Base-by-base conservation (phyloP, 208 protist species). In the Leishmania mexicana region DNA sequence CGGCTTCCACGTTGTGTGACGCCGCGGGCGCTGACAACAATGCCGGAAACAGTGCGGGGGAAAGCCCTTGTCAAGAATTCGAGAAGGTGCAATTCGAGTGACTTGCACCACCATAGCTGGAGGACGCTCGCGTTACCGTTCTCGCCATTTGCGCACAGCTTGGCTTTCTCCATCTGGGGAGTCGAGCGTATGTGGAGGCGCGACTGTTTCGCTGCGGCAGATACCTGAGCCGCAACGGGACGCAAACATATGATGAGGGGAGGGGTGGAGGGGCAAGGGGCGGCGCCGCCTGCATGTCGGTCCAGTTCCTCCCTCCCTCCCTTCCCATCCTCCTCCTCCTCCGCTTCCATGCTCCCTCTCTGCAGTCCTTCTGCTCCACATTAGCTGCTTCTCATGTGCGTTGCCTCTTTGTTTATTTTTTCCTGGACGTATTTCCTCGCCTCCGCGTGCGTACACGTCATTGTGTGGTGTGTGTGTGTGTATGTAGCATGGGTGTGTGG, bases 1-100 rank as follows among this genome's bases (percentile, higher is more conserved):
- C 28, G 60, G 60, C 24, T 67, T 85, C 21, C 68, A 49, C 2
- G 81, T 78, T 57, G 67, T 51, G 10, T 45, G 31, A 64, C 35
- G 19, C 73, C 17, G 72, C 2, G 49, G 51, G 17, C 7, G 47
- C 31, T 4, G 49, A 60, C 28, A 60, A 40, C 24, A 60, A 35
- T 3, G n/a, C 19, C 38, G 4, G 6, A 24, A 3, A 2, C 49
- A 42, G 42, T 5, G 68, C 17, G 28, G 24, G 42, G 73, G 21
- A 3, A 45, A 45, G 51, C 10, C 5, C 3, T 76, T 64, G 2
- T 74, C 8, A 35, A 28, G 42, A 0, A 24, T 53, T 15, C 7
- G 40, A 49, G 68, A 21, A 17, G 28, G 11, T 1, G 40, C 6
- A 3, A 11, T 1, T 74, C 42, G 45, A 74, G 68, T 19, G 21